Evolutionary conservation across 495 filamentous ascomycete genomes (phyloP), one percentile per base, ranked within the genome.

Genomic region (Parathielavia hyrcaniae): DNA sequence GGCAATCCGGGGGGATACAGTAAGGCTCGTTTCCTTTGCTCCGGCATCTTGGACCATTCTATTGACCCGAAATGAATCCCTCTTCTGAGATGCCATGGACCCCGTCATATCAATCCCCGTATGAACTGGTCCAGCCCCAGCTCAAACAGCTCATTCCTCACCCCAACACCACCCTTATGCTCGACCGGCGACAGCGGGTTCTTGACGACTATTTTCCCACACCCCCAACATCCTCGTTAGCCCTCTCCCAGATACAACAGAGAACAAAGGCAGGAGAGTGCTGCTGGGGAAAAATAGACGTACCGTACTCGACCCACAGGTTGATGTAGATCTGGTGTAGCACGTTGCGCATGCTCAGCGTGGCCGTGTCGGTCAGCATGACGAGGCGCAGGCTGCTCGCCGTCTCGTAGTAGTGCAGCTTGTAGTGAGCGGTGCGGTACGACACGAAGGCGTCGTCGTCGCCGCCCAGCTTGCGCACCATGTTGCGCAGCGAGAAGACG

Each of bases 241-340:
- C n/a, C n/a, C n/a, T n/a, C n/a, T n/a, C n/a, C n/a, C n/a, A n/a
- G n/a, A n/a, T n/a, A n/a, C n/a, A n/a, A n/a, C n/a, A n/a, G n/a
- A n/a, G n/a, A n/a, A n/a, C n/a, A n/a, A n/a, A n/a, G n/a, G n/a
- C n/a, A n/a, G n/a, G n/a, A n/a, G n/a, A n/a, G n/a, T n/a, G n/a
- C n/a, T n/a, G n/a, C n/a, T n/a, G n/a, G n/a, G n/a, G n/a, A 40
- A n/a, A n/a, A 40, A 39, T 22, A 67, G n/a, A 6, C 82, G 61
- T 71, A 91, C 88, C 88, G 67, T 90, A 97, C 78, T 98, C 93
- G 44, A 97, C 90, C 74, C 89, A 97, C 23, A 97, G 82, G 73
- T 93, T 97, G 67, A 96, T 93, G 70, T 97, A 97, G 53, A 98
- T 97, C 79, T 98, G 93, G 71, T 98, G 90, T 67, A 98, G 78